Evolutionary conservation across 345 rosid genomes (phyloP).

Genomic region (Acer campestre): DNA sequence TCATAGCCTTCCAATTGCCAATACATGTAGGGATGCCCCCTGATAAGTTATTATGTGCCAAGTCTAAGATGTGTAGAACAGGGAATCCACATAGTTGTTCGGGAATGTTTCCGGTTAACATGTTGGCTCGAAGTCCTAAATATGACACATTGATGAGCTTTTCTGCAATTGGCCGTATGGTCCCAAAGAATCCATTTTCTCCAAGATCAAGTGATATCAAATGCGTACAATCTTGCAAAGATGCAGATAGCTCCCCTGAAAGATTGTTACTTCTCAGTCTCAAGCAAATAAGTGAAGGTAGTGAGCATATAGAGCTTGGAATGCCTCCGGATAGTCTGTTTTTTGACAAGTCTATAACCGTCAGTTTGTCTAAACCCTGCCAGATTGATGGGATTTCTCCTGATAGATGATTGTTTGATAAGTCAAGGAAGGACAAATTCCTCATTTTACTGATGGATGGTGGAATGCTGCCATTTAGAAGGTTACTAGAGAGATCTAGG

Average conservation of each 20-base stretch:
- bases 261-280: constrained; percentile 14
- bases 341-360: constrained; percentile 13
- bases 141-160: neutral
- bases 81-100: constrained; percentile 7
- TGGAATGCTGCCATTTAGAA: constrained; percentile 28
- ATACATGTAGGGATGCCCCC: constrained; percentile 22
- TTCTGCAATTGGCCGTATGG: constrained; percentile 5
- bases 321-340: constrained; percentile 33
- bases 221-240: constrained; percentile 10
- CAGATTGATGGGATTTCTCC: constrained; percentile 18
- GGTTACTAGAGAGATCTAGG: constrained; percentile 27
- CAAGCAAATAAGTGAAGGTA: neutral
- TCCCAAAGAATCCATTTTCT: constrained; percentile 28
- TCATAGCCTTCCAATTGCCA: neutral
- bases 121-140: constrained; percentile 15
- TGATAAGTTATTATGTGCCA: constrained; percentile 11
- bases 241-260: constrained; percentile 15
- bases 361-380: neutral
- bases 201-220: constrained; percentile 28
- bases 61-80: constrained; percentile 15
- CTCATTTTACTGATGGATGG: constrained; percentile 12
- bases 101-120: too few relatives aligned
- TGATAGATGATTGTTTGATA: constrained; percentile 26
- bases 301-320: constrained; percentile 7
- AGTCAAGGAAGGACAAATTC: constrained; percentile 7